Evolutionary conservation across 805 yeast genomes (phyloP).

Genomic region (Suhomyces sp.): DNA sequence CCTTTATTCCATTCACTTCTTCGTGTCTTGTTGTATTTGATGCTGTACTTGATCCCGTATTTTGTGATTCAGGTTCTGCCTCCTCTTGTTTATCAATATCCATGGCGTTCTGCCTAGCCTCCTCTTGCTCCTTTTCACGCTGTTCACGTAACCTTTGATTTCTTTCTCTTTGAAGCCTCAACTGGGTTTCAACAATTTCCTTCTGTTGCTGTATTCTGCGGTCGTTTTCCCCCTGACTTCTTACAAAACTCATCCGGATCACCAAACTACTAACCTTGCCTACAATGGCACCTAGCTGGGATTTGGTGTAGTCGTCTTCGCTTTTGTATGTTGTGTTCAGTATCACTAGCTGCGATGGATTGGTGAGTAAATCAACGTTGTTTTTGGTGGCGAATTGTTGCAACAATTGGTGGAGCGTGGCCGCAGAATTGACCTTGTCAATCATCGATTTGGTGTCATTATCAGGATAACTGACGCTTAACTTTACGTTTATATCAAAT

Average conservation of each 20-base stretch:
- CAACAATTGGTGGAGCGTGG: slow-evolving; percentile 19
- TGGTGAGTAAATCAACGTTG: slow-evolving; percentile 11
- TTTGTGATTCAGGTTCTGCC: neutral
- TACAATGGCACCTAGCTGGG: slow-evolving; percentile 15
- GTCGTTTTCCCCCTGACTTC: slow-evolving; percentile 9
- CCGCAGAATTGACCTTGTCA: slow-evolving; percentile 7
- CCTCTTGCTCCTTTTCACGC: slow-evolving; percentile 6
- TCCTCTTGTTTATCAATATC: neutral
- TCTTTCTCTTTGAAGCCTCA: slow-evolving; percentile 15
- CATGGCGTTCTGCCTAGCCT: neutral
- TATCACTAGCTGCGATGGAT: slow-evolving; percentile 11
- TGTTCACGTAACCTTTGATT: slow-evolving; percentile 7
- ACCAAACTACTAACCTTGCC: slow-evolving; percentile 22
- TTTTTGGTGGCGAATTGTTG: slow-evolving; percentile 15
- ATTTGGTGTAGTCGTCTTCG: slow-evolving; percentile 6
- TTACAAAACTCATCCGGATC: slow-evolving; percentile 19
- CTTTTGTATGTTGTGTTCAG: slow-evolving; percentile 12
- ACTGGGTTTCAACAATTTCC: slow-evolving; percentile 15
- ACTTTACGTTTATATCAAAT: slow-evolving; percentile 16
- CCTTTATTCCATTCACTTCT: neutral
- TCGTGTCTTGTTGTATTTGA: neutral
- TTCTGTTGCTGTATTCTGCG: slow-evolving; percentile 20
- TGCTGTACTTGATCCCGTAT: neutral
- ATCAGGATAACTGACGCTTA: slow-evolving; percentile 9
- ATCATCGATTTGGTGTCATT: slow-evolving; percentile 5